Evolutionary conservation across 1,284 basidiomycete species (phyloP), one percentile per base, ranked within the genome.

Genomic region (Ceraceosorus guamensis): DNA sequence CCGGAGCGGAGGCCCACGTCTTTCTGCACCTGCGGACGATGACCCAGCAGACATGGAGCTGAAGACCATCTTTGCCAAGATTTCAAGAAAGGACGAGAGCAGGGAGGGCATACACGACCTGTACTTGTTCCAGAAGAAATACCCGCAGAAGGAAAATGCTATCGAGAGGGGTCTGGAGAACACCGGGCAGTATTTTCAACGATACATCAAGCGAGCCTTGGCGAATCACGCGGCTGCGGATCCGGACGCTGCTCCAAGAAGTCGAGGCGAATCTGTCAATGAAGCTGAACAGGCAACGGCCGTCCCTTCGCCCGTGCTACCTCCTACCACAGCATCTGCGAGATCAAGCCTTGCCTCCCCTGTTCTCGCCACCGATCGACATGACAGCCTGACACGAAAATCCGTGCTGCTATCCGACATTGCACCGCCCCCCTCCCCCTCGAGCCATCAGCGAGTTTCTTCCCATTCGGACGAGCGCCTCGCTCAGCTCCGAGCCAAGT

Each of bases 101-200:
- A 87, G 86, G 16, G 87, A 85, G 6, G 91, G 90, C 4, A 92
- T 99, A 57, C 91, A 89, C n/a, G 90, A 92, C 66, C 79, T 99
- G 44, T 91, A 97, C 74, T 86, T 91, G 47, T 97, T 92, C 80
- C 79, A 95, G 68, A 93, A 93, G 77, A 85, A 85, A 33, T 85
- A 96, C 71, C 93, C 92, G 0, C 87, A 90, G 65, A 91, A 92
- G 75, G 84, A 86, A 69, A 80, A 83, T 4, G 85, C 87, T 57
- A 89, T 96, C 14, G 88, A 77, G 53, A 67, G 69, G 43, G 75
- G 73, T 61, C 72, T 79, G 60, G 69, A 77, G 32, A 75, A 73
- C 30, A 79, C 78, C 1, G 78, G 78, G 0, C 75, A 73, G 6
- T 78, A 78, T 61, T 79, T 79, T 68, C 78, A 79, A 58, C 57